Base-by-base conservation (phyloP, 2,329 filamentous ascomycete species). In the Penicillium sp. region DNA sequence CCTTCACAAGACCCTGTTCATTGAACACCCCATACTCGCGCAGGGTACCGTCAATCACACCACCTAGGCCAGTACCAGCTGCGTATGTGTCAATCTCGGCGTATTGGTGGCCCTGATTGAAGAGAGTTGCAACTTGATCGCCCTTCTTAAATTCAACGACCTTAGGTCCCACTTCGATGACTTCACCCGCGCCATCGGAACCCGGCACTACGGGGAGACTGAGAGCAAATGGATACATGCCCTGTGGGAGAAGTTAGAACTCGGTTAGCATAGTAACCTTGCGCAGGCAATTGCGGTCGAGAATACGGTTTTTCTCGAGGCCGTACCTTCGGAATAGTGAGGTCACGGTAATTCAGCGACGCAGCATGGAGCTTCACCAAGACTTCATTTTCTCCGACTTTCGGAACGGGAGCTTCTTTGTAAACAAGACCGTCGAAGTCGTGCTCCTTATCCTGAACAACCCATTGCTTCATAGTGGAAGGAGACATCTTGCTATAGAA, bases 331-430 rank as follows among this genome's bases (percentile, higher is more conserved):
- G 76, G 73, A 48, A 81, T 79, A 16, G 74, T 70, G 9, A 82
- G 62, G 31, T 82, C 80, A 25, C 80, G 72, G 56, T 80, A 81
- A 57, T 82, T 82, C 48, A 82, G 66, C 12, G 77, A 78, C 0
- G 76, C 79, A 4, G 75, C 79, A n/a, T 77, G 65, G 1, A 82
- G 78, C 72, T 87, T 88, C 63, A 92, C 84, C 33, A 92, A 79
- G 6, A 91, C 87, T 26, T 92, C 85, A 58, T 83, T 82, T 52
- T 90, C 87, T 44, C 88, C 88, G 1, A 88, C 67, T 61, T 84
- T 73, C 14, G 87, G 85, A 3, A 90, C 67, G 1, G 79, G 65
- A 0, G 74, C 78, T 45, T 80, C 76, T 56, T 80, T 74, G 63
- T 83, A 81, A 64, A 79, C 72, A 37, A 91, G 78, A 40, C 77